Percentiles rank a stretch among this genome's conserved stretches.
phyloP scores from a whole-genome alignment of 108 stramenopile genomes.

The Phaeodactylum tricornutum region DNA sequence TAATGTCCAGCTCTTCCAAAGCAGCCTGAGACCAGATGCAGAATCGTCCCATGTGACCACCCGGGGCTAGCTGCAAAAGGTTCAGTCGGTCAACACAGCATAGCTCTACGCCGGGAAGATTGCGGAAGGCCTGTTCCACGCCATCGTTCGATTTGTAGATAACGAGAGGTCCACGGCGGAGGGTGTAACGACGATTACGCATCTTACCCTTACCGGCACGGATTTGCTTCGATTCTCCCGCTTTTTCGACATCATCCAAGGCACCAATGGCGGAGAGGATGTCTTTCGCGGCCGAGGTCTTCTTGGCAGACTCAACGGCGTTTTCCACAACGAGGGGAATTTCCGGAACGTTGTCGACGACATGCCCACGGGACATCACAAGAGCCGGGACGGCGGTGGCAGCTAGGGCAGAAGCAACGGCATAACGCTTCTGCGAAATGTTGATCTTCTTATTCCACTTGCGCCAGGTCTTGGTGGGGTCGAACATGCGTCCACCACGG shows the following conservation, averaged over 20 bases:
- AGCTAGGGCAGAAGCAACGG: constrained; percentile 95
- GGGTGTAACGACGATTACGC: constrained; percentile 92
- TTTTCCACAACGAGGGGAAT: constrained; percentile 92
- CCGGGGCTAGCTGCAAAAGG: constrained; percentile 96
- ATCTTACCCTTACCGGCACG: constrained; percentile 99
- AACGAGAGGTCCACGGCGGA: constrained; percentile 95
- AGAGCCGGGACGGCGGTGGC: constrained; percentile 95
- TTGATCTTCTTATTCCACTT: constrained; percentile 99
- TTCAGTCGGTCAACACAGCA: constrained; percentile 93
- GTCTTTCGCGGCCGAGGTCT: constrained; percentile 90
- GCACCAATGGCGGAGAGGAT: constrained; percentile 88
- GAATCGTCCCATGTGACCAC: constrained; percentile 99
- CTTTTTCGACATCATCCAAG: constrained; percentile 91
- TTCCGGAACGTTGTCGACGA: constrained; percentile 93
- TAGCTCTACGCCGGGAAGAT: constrained; percentile 95
- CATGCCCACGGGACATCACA: constrained; percentile 98
- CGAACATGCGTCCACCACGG: constrained; percentile 97
- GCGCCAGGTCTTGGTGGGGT: constrained; percentile 99
- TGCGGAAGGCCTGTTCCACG: constrained; percentile 91
- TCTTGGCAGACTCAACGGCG: constrained; percentile 69
- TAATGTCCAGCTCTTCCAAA: constrained; percentile 87
- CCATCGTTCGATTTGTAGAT: constrained; percentile 91
- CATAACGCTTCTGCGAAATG: constrained; percentile 92
- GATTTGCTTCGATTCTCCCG: constrained; percentile 90
- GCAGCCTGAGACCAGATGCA: constrained; percentile 96